Evolutionary conservation across 306 rosid species (phyloP).

Genomic region (Medicago arabica): DNA sequence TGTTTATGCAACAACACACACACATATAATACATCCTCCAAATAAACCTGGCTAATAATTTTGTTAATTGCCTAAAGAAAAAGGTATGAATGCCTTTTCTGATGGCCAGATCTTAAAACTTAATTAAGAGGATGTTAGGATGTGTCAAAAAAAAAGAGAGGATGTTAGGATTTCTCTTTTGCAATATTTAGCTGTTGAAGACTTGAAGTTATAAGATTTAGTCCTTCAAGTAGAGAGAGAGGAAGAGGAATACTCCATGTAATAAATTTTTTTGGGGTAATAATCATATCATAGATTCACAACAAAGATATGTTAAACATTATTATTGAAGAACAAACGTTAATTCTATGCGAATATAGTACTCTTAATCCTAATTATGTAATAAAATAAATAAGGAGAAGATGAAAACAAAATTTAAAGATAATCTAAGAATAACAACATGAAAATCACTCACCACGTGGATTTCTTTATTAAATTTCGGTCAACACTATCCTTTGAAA

Average conservation of each 20-base stretch:
- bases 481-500: constrained; percentile 72
- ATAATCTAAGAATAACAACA: constrained; percentile 13
- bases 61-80: too few relatives aligned
- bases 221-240: neutral
- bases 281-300: neutral
- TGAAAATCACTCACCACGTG: constrained; percentile 67
- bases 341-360: neutral
- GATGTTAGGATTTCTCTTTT: neutral
- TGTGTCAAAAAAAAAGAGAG: neutral
- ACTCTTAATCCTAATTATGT: neutral
- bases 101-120: constrained; percentile 10
- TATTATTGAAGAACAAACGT: neutral
- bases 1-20: too few relatives aligned
- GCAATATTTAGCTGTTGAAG: constrained; percentile 13
- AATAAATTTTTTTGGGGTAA: neutral
- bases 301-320: neutral
- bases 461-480: constrained; percentile 73
- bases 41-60: too few relatives aligned
- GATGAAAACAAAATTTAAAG: neutral
- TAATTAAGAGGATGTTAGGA: neutral
- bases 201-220: neutral
- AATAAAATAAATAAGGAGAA: neutral
- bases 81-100: neutral
- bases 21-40: too few relatives aligned
- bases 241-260: neutral